Evolutionary conservation across 306 rosid genomes (phyloP).

Genomic region (Clitoria ternatea): DNA sequence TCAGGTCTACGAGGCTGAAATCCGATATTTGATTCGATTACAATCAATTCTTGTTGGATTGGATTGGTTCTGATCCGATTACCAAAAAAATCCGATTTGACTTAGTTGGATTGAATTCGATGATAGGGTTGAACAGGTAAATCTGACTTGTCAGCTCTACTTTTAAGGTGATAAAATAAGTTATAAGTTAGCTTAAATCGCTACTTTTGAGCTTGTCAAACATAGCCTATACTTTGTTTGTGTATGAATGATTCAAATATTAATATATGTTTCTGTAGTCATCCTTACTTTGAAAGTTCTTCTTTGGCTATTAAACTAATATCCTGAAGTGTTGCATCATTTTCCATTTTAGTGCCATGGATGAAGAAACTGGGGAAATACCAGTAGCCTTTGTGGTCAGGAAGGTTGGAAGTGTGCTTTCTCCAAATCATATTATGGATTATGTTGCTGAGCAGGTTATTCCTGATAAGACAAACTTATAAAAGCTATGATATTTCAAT

Average conservation of each 20-base stretch:
- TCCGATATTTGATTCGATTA: too few species aligned
- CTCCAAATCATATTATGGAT: constrained; percentile 43
- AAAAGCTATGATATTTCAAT: constrained; percentile 9
- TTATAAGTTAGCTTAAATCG: too few species aligned
- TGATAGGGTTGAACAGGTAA: too few species aligned
- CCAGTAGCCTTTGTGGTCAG: constrained; percentile 84
- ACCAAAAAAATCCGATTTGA: too few species aligned
- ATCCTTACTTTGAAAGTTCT: neutral
- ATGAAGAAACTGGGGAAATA: constrained; percentile 69
- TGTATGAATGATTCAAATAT: neutral
- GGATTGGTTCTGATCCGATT: too few species aligned
- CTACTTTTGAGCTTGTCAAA: too few species aligned
- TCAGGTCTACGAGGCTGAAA: too few species aligned
- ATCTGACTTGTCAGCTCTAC: too few species aligned
- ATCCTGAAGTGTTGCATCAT: constrained; percentile 17
- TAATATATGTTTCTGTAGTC: neutral
- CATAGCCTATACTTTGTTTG: neutral
- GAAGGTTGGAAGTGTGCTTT: constrained; percentile 54
- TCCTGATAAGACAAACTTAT: neutral
- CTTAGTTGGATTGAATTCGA: too few species aligned
- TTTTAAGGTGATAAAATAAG: too few species aligned
- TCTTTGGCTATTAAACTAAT: neutral
- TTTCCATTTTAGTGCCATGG: constrained; percentile 37
- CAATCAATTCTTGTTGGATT: too few species aligned
- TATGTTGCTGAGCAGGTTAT: constrained; percentile 64